Conservation (phyloP, 2,329 filamentous ascomycete species). For the Fusarium sacchari region DNA sequence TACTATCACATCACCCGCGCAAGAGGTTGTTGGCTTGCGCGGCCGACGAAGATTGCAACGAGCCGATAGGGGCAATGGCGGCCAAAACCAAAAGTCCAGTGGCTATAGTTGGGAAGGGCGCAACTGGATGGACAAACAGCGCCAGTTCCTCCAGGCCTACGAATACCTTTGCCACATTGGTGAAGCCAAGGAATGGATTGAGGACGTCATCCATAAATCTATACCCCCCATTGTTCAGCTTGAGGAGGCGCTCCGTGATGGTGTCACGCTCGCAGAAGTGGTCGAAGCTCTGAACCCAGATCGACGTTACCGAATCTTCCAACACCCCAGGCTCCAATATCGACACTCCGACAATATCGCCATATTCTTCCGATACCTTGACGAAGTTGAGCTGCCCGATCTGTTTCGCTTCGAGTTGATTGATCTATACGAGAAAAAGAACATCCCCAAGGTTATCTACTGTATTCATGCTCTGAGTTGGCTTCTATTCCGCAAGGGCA, state of each 20-base stretch:
- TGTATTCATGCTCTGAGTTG: slow-evolving; percentile 97
- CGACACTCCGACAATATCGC: slow-evolving; percentile 98
- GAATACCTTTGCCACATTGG: slow-evolving; percentile 99
- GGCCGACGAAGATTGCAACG: slow-evolving; percentile 86
- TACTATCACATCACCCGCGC: slow-evolving; percentile 77
- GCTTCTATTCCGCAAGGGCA: slow-evolving; percentile 94
- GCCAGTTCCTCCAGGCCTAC: slow-evolving; percentile 95
- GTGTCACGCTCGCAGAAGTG: slow-evolving; percentile 92
- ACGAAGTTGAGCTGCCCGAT: slow-evolving; percentile 91
- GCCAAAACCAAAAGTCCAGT: slow-evolving; percentile 58
- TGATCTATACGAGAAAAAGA: slow-evolving; percentile 99
- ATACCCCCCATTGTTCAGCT: slow-evolving; percentile 94
- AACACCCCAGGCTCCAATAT: slow-evolving; percentile 85
- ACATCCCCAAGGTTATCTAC: slow-evolving; percentile 98
- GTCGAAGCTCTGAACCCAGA: slow-evolving; percentile 88
- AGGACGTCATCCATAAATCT: slow-evolving; percentile 83
- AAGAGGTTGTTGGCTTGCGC: slow-evolving; percentile 88
- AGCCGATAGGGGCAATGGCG: slow-evolving; percentile 63
- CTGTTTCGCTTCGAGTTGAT: slow-evolving; percentile 97
- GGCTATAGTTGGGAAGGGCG: slow-evolving; percentile 80
- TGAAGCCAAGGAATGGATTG: slow-evolving; percentile 99
- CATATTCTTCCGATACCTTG: slow-evolving; percentile 92
- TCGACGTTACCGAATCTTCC: slow-evolving; percentile 82
- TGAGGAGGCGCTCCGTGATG: slow-evolving; percentile 91
- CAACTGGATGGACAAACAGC: slow-evolving; percentile 99